These are phyloP conservation scores for Exserohilum turcica DNA, from an alignment of 2,329 filamentous ascomycete genomes.

Conservation along the genomic window DNA sequence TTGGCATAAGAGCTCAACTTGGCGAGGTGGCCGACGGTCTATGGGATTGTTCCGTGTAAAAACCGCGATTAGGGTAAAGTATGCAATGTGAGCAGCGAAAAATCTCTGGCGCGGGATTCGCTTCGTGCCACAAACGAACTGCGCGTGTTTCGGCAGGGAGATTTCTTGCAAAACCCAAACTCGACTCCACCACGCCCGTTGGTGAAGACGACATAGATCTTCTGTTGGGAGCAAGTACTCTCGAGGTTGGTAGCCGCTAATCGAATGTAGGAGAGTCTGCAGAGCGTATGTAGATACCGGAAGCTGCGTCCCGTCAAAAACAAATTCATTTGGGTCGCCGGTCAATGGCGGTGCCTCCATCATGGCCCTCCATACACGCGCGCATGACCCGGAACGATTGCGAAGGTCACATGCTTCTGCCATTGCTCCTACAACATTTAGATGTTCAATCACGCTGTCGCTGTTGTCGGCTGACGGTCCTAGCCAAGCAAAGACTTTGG, in stretches of 20 bases:
- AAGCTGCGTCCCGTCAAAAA: too few relatives aligned
- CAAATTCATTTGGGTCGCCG: too few relatives aligned
- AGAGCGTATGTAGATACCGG: not conserved
- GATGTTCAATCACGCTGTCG: not conserved
- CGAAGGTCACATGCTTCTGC: not conserved
- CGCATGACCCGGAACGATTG: not conserved
- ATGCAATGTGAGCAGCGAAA: not conserved
- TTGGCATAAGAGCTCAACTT: not conserved
- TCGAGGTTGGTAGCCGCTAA: not conserved
- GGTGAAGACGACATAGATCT: constrained; percentile 9
- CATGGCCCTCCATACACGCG: not conserved
- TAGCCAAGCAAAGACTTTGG: constrained; percentile 16
- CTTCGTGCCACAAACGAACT: constrained; percentile 18
- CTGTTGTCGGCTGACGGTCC: constrained; percentile 6
- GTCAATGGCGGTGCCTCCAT: not conserved
- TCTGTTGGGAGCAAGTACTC: not conserved
- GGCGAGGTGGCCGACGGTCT: too few relatives aligned
- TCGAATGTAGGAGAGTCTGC: not conserved
- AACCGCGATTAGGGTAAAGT: not conserved
- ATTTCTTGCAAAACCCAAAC: constrained; percentile 27
- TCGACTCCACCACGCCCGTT: constrained; percentile 19
- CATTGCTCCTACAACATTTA: not conserved
- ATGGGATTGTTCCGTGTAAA: not conserved
- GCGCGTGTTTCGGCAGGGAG: constrained; percentile 10
- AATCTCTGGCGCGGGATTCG: not conserved